Conservation (phyloP, 2,329 filamentous ascomycete species). For the Fusarium veterinarium region DNA sequence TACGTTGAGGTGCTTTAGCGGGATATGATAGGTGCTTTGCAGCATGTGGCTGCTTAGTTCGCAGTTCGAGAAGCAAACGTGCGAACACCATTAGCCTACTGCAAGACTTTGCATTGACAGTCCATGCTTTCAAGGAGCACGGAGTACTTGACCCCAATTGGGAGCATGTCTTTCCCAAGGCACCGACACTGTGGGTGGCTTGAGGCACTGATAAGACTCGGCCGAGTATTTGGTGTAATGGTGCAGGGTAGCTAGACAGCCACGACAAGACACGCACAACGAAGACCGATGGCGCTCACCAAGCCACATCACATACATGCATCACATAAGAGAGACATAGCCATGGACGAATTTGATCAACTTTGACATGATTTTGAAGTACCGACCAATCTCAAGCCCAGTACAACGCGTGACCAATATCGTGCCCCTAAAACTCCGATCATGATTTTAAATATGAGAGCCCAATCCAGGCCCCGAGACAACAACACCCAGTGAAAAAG, state of each 20-base stretch:
- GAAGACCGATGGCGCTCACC: not conserved
- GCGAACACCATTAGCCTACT: not conserved
- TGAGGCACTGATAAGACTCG: not conserved
- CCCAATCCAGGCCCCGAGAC: conserved; percentile 1
- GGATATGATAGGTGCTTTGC: not conserved
- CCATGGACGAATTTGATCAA: not conserved
- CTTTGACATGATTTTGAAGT: conserved; percentile 28
- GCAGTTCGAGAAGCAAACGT: not conserved
- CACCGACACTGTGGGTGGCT: not conserved
- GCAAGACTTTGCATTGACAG: not conserved
- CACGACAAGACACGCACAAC: not conserved
- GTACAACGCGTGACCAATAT: conserved; percentile 25
- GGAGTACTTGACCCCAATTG: not conserved
- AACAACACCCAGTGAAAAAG: conserved; percentile 6
- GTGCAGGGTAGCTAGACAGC: not conserved
- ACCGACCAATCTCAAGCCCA: conserved; percentile 15
- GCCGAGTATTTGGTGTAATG: not conserved
- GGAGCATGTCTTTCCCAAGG: not conserved
- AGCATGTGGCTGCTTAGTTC: not conserved
- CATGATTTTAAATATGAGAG: conserved; percentile 30
- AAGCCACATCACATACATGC: not conserved
- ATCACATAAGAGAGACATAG: not conserved
- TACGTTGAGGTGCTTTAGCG: not conserved
- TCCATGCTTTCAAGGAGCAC: not conserved
- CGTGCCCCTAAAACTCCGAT: conserved; percentile 39